Conservation (phyloP, 305 asterid genomes). For the Fraxinus latifolia region DNA sequence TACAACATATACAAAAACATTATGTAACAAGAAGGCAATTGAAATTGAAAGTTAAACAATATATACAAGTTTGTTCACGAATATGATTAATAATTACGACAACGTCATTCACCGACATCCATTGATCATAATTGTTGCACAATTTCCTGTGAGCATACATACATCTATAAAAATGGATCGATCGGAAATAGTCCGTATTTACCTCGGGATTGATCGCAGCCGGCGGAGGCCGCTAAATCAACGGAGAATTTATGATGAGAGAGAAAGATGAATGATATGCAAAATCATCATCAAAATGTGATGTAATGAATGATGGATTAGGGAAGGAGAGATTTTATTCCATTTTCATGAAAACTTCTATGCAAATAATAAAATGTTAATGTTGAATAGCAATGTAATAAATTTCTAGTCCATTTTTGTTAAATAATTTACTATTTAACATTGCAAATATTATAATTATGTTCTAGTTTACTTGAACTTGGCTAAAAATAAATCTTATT, state of each 20-base stretch:
- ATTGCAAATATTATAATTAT: background rate
- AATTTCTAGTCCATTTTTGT: background rate
- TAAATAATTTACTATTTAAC: no score
- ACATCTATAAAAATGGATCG: background rate
- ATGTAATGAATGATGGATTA: background rate
- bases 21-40: conserved; percentile 1
- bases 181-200: background rate
- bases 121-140: conserved; percentile 9
- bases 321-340: background rate
- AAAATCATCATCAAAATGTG: background rate
- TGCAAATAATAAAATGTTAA: background rate
- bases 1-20: background rate
- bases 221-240: conserved; percentile 3
- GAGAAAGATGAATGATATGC: background rate
- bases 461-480: background rate
- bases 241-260: background rate
- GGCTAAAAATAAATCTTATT: background rate
- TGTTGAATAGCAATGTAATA: no score
- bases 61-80: background rate
- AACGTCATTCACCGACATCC: conserved; percentile 4
- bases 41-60: background rate
- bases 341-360: background rate
- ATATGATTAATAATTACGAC: conserved; percentile 6
- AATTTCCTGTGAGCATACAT: background rate
- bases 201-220: conserved; percentile 27